A percentile compares a stretch with the other conserved stretches of the same genome.
phyloP scores from a whole-genome alignment of 495 filamentous ascomycete genomes.

The Aspergillus wentii region DNA sequence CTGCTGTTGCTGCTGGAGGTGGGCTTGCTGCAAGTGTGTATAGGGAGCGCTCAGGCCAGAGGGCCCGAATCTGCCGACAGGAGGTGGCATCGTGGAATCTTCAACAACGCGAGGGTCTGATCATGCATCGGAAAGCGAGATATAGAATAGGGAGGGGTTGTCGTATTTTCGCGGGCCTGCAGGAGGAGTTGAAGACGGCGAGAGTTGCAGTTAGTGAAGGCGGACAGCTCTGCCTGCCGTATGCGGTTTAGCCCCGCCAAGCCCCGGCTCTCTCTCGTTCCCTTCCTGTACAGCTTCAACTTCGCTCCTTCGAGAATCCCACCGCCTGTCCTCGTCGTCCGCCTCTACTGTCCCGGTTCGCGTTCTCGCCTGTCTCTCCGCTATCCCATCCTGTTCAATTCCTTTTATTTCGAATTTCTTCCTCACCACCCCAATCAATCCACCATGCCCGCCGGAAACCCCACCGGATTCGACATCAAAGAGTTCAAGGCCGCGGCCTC shows the following conservation, averaged over 20 bases:
- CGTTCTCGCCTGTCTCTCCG: not conserved
- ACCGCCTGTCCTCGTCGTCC: no score
- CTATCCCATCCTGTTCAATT: no score
- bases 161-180: no score
- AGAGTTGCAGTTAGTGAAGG: conserved; percentile 16
- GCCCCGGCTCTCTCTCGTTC: conserved; percentile 8
- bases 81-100: conserved; percentile 24
- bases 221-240: conserved; percentile 14
- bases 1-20: conserved; percentile 42
- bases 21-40: conserved; percentile 33
- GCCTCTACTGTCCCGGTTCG: conserved; percentile 9
- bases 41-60: conserved; percentile 38
- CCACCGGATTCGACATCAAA: conserved; percentile 79
- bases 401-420: conserved; percentile 4
- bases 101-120: conserved; percentile 4
- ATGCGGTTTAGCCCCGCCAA: conserved; percentile 32
- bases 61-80: conserved; percentile 49
- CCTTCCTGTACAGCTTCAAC: conserved; percentile 17
- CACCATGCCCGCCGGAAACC: conserved; percentile 55
- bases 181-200: conserved; percentile 12
- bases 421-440: conserved; percentile 7
- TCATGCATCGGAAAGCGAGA: conserved; percentile 15
- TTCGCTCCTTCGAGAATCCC: conserved; percentile 3
- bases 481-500: conserved; percentile 66
- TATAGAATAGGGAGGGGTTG: not conserved